Conservation (phyloP, 441 rosid genomes). For the Gossypium laxum region DNA sequence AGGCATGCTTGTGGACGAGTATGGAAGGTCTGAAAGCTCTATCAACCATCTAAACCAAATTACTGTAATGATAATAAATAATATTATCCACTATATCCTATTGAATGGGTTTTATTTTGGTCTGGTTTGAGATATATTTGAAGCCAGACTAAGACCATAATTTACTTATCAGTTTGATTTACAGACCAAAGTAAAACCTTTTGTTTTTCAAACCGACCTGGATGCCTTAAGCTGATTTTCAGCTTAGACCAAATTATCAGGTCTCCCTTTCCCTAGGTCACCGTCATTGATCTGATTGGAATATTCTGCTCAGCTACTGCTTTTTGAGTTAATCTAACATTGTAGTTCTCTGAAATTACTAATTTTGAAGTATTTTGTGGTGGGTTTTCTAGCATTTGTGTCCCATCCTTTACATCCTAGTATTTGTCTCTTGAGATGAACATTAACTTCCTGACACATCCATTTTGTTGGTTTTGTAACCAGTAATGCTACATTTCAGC, state of each 20-base stretch:
- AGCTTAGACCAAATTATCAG: background rate
- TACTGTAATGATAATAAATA: background rate
- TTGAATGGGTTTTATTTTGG: background rate
- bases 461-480: slow-evolving; percentile 18
- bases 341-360: background rate
- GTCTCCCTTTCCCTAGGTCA: background rate
- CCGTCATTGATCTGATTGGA: background rate
- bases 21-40: slow-evolving; percentile 60
- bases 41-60: background rate
- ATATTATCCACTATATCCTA: background rate
- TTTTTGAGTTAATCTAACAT: background rate
- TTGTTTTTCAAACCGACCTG: background rate
- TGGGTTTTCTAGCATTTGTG: background rate
- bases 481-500: slow-evolving; percentile 91
- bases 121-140: background rate
- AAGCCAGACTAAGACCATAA: background rate
- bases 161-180: background rate
- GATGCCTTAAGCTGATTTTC: background rate
- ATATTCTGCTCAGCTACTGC: background rate
- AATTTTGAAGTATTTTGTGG: background rate
- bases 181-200: background rate
- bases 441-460: slow-evolving; percentile 14
- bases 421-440: slow-evolving; percentile 8
- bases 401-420: background rate
- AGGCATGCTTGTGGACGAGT: slow-evolving; percentile 97